A percentile compares a stretch with the other conserved stretches of the same genome.
phyloP scores from a whole-genome alignment of 345 rosid genomes.

The Eutrema japonicum region DNA sequence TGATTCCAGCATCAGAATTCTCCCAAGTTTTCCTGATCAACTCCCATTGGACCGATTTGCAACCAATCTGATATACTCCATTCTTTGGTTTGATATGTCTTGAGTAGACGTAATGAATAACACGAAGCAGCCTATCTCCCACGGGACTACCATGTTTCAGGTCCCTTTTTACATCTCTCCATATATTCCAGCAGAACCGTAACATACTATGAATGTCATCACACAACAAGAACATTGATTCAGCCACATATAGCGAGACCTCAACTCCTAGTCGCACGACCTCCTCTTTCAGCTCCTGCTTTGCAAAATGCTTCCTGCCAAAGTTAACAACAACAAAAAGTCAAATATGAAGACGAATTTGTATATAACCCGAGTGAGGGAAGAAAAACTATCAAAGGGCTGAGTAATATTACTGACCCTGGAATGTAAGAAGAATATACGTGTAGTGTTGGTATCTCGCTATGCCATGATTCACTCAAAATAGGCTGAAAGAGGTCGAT shows the following conservation, averaged over 20 bases:
- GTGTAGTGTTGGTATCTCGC: too few species aligned
- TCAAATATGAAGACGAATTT: too few species aligned
- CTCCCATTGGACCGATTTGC: neutral
- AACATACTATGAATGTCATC: conserved; percentile 12
- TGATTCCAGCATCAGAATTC: neutral
- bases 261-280: conserved; percentile 8
- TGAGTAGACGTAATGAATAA: neutral
- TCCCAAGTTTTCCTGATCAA: neutral
- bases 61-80: neutral
- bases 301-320: neutral
- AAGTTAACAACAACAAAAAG: too few species aligned
- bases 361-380: too few species aligned
- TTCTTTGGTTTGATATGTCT: neutral
- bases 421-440: neutral
- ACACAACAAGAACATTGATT: conserved; percentile 8
- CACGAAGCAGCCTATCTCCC: neutral
- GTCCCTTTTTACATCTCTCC: neutral
- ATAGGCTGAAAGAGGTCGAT: too few species aligned
- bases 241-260: conserved; percentile 19
- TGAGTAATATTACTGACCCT: neutral
- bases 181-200: neutral
- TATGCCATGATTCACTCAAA: too few species aligned
- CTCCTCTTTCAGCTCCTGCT: conserved; percentile 14
- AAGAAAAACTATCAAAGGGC: too few species aligned
- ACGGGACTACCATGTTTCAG: neutral